Base-by-base conservation (phyloP, 2,329 filamentous ascomycete species). In the Plenodomus tracheiphilus region DNA sequence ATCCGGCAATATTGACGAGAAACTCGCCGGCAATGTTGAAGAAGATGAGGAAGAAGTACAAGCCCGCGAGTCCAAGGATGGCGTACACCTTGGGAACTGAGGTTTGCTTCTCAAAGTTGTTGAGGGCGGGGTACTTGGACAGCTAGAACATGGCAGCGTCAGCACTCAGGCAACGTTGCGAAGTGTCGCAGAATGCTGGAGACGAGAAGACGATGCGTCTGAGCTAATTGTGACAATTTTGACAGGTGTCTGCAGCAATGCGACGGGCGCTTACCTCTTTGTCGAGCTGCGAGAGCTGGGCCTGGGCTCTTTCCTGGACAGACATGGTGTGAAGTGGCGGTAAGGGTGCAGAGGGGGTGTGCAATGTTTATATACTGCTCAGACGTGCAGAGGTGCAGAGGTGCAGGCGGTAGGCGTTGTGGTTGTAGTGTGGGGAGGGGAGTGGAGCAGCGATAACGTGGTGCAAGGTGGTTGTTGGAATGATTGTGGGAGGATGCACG, bases 11-110 rank as follows among this genome's bases (percentile, higher is more conserved):
- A 79, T 95, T 95, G 77, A 90, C 91, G 63, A 95, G 80, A 69
- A 94, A 87, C 77, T 92, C 89, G 65, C 90, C 89, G 58, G 87
- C 90, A 59, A 94, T 88, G 83, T 95, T 95, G 82, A 95, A 91
- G 79, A 94, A 85, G 77, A 94, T 89, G 64, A 94, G 84, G 80
- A 93, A 91, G 79, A 94, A 91, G 81, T 95, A 95, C 60, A 92
- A 83, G 43, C 85, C 85, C 52, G 76, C 86, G 49, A 90, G 70
- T 65, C 89, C 90, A 64, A 93, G 85, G 69, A 89, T 82, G 59
- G 85, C 87, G 74, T 95, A 94, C 68, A 89, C 87, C 81, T 95
- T 95, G 71, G 90, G 90, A 42, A 94, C 82, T 49, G 83, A 85
- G 58, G 87, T 88, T 75, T 89, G 85, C 82, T 86, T 89, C 84